These are phyloP conservation scores for Hypoxylon sp. DNA, from an alignment of 2,329 filamentous ascomycete genomes.

Conservation along the genomic window DNA sequence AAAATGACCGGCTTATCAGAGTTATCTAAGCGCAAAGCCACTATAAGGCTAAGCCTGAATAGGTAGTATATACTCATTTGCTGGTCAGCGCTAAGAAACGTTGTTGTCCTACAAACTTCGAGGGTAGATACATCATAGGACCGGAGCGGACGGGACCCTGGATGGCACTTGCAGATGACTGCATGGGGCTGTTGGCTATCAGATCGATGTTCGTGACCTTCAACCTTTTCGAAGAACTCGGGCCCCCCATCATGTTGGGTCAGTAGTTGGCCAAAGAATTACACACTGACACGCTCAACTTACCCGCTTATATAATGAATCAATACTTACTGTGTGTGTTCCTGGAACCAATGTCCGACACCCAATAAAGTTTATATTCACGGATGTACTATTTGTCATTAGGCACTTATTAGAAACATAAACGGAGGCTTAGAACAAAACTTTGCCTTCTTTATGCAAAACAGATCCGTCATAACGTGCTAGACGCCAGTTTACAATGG, in stretches of 20 bases:
- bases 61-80: not conserved
- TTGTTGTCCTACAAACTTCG: not conserved
- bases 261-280: not conserved
- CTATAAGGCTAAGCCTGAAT: not conserved
- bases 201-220: conserved; percentile 1
- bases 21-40: not conserved
- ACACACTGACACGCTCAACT: not conserved
- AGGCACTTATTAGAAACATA: not conserved
- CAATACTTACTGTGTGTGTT: not conserved
- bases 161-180: not conserved
- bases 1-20: conserved; percentile 1
- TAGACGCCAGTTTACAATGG: not conserved
- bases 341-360: not conserved
- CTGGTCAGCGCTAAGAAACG: not conserved
- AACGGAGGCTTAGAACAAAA: not conserved
- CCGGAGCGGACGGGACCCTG: not conserved
- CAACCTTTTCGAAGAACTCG: not conserved
- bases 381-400: conserved; percentile 9
- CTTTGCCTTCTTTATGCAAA: conserved; percentile 3
- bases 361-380: not conserved
- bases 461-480: not conserved
- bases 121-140: not conserved
- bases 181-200: conserved; percentile 1
- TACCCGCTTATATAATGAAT: not conserved
- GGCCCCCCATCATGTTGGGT: not conserved